A percentile compares a stretch with the other conserved stretches of the same genome.
Evolutionary conservation across 139 green algal genomes (phyloP).

Genomic region (Chlamydomonas asymmetrica): DNA sequence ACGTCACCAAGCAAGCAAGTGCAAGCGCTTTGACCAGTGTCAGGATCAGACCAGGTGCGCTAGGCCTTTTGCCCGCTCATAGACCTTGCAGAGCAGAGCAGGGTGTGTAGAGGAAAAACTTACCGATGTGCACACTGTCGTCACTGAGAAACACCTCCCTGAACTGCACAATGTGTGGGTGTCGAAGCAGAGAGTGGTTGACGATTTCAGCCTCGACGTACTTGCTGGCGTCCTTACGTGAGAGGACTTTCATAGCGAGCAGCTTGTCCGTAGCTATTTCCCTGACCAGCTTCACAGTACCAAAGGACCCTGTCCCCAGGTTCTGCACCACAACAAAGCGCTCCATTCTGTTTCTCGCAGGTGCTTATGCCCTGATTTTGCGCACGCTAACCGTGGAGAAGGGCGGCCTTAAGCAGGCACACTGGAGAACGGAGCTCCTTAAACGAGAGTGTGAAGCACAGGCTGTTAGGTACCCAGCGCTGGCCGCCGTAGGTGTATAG

Average conservation of each 20-base stretch:
- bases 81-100: too few relatives aligned
- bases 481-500: too few relatives aligned
- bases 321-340: background rate
- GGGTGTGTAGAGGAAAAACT: slow-evolving; percentile 32
- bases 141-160: slow-evolving; percentile 82
- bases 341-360: background rate
- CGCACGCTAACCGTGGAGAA: too few relatives aligned
- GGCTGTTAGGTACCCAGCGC: too few relatives aligned
- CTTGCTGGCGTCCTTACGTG: slow-evolving; percentile 42
- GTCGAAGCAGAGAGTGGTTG: slow-evolving; percentile 88
- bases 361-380: too few relatives aligned
- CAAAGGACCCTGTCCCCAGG: slow-evolving; percentile 74
- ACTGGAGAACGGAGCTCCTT: too few relatives aligned
- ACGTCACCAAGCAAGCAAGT: too few relatives aligned
- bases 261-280: slow-evolving; percentile 64
- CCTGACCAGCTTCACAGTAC: slow-evolving; percentile 74
- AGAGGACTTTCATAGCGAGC: slow-evolving; percentile 41
- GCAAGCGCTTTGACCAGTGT: too few relatives aligned
- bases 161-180: slow-evolving; percentile 96
- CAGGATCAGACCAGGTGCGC: too few relatives aligned
- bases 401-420: too few relatives aligned
- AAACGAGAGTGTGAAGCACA: too few relatives aligned
- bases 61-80: too few relatives aligned
- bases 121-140: slow-evolving; percentile 45
- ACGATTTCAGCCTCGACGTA: slow-evolving; percentile 81